These are phyloP conservation scores for Metschnikowia corniflorae DNA, from an alignment of 805 yeast genomes.

Conservation along the genomic window DNA sequence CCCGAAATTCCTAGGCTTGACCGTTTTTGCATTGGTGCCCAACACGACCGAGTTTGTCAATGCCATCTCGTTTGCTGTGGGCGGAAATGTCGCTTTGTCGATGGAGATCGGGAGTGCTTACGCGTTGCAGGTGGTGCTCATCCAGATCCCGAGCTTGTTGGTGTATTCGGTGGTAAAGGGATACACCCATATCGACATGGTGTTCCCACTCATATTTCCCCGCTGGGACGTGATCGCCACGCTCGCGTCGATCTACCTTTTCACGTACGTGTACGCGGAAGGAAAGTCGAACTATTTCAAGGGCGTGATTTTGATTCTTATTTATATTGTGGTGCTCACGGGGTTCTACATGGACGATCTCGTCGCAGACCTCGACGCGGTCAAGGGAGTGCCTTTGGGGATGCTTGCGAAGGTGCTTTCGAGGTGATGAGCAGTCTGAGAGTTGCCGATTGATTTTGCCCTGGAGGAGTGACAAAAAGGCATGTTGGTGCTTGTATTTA, in stretches of 20 bases:
- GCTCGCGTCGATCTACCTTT: slow-evolving; percentile 78
- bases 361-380: slow-evolving; percentile 24
- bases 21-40: slow-evolving; percentile 94
- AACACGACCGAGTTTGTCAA: slow-evolving; percentile 95
- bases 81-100: slow-evolving; percentile 93
- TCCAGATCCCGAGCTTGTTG: slow-evolving; percentile 90
- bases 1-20: slow-evolving; percentile 88
- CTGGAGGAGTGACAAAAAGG: too few species aligned
- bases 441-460: too few species aligned
- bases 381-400: background rate
- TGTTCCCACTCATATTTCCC: slow-evolving; percentile 86
- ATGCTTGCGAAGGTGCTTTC: slow-evolving; percentile 5
- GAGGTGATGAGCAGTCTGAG: background rate
- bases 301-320: slow-evolving; percentile 80
- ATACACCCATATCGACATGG: slow-evolving; percentile 38
- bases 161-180: slow-evolving; percentile 58
- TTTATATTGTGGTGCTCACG: slow-evolving; percentile 67
- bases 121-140: slow-evolving; percentile 89
- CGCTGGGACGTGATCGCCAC: slow-evolving; percentile 92
- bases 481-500: too few species aligned
- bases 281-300: slow-evolving; percentile 96
- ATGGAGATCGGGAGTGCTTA: slow-evolving; percentile 99
- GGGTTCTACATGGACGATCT: slow-evolving; percentile 72
- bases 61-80: slow-evolving; percentile 93
- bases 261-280: slow-evolving; percentile 92